These are phyloP conservation scores for Clonostachys byssicola DNA, from an alignment of 2,329 filamentous ascomycete species.

Conservation along the genomic window DNA sequence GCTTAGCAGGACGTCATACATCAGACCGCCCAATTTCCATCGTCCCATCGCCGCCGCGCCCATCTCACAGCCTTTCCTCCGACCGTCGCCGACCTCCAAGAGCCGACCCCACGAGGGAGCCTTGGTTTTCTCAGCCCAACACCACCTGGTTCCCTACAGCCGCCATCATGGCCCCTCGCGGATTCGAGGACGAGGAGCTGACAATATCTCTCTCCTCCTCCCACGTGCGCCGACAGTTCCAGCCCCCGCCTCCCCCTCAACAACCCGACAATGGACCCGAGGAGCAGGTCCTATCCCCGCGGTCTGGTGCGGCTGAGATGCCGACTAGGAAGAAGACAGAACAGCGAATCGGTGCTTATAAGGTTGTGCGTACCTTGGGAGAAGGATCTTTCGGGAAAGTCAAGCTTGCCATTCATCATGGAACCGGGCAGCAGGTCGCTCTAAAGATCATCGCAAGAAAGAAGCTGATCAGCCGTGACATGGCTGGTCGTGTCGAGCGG, in stretches of 20 bases:
- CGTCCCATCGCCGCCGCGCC: too few relatives aligned
- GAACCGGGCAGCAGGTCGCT: constrained; percentile 91
- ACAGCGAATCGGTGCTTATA: constrained; percentile 88
- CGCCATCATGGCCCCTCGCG: constrained; percentile 42
- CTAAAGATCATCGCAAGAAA: constrained; percentile 97
- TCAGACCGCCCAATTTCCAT: too few relatives aligned
- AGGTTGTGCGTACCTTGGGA: constrained; percentile 82
- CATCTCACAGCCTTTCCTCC: too few relatives aligned
- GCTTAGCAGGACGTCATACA: too few relatives aligned
- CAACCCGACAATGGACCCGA: constrained; percentile 2
- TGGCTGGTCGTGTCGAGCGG: constrained; percentile 94
- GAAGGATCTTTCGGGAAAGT: constrained; percentile 99
- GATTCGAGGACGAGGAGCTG: constrained; percentile 78
- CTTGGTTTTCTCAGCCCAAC: neutral
- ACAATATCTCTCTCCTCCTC: constrained; percentile 70
- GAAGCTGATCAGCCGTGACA: constrained; percentile 94
- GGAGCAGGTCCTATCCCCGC: constrained; percentile 6
- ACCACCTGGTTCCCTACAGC: neutral
- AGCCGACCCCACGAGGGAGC: neutral
- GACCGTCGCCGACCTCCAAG: too few relatives aligned
- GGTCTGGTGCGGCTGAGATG: constrained; percentile 22
- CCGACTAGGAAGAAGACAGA: constrained; percentile 55
- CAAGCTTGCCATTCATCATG: constrained; percentile 89
- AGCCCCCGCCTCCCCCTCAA: constrained; percentile 14
- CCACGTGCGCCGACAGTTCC: constrained; percentile 50